Conservation (phyloP, 2,329 filamentous ascomycete species). For the Penicillium sp. region DNA sequence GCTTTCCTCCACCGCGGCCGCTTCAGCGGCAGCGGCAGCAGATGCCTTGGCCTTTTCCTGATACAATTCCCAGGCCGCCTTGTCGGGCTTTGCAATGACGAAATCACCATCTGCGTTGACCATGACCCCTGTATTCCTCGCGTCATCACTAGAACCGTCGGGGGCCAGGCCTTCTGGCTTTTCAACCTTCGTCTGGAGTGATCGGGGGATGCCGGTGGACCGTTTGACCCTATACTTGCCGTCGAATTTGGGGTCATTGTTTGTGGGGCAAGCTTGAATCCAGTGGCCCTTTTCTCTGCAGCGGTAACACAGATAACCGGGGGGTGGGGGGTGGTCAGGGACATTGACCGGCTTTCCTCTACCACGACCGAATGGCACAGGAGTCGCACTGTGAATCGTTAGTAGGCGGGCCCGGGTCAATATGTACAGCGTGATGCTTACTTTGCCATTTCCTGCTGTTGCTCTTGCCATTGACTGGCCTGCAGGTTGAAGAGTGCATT, state of each 20-base stretch:
- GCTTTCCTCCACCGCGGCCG: conserved; percentile 71
- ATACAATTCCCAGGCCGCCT: conserved; percentile 94
- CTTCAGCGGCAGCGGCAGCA: conserved; percentile 76
- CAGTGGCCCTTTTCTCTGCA: conserved; percentile 98
- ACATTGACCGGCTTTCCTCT: conserved; percentile 59
- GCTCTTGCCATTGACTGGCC: conserved; percentile 86
- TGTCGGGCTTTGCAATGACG: conserved; percentile 93
- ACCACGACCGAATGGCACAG: conserved; percentile 42
- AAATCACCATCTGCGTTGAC: conserved; percentile 97
- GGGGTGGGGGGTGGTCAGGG: conserved; percentile 88
- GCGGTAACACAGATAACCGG: conserved; percentile 92
- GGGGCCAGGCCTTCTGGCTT: conserved; percentile 75
- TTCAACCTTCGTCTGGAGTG: conserved; percentile 92
- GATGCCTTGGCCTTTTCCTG: conserved; percentile 90
- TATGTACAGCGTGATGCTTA: conserved; percentile 37
- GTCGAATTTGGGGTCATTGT: conserved; percentile 94
- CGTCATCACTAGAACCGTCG: conserved; percentile 73
- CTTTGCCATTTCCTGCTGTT: conserved; percentile 91
- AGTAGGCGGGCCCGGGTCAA: conserved; percentile 8
- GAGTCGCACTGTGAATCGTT: conserved; percentile 44
- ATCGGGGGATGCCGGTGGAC: conserved; percentile 93
- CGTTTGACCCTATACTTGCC: conserved; percentile 90
- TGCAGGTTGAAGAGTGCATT: conserved; percentile 88
- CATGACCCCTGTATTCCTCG: conserved; percentile 88
- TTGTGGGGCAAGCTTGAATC: conserved; percentile 98